These are phyloP conservation scores for Hysterangium stoloniferum DNA, from an alignment of 768 basidiomycete species.

Conservation along the genomic window DNA sequence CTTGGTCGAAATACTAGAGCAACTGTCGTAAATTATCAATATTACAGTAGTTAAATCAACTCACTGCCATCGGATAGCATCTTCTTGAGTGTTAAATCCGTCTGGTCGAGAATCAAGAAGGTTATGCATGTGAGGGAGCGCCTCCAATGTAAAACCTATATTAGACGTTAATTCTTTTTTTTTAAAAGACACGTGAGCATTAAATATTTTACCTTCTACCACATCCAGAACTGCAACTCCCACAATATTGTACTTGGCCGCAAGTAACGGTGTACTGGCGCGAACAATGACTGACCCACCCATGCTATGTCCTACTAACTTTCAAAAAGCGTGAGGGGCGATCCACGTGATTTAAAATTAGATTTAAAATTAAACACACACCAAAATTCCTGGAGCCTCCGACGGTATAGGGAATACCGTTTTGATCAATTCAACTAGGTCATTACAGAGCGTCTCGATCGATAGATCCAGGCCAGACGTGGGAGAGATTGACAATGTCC, in stretches of 20 bases:
- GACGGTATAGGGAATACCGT: slow-evolving; percentile 60
- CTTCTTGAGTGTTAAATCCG: slow-evolving; percentile 75
- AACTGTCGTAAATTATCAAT: not conserved
- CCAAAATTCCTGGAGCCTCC: slow-evolving; percentile 65
- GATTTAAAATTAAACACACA: slow-evolving; percentile 28
- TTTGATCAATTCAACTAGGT: slow-evolving; percentile 64
- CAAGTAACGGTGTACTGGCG: slow-evolving; percentile 57
- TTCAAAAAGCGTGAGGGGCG: not conserved
- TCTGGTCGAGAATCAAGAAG: slow-evolving; percentile 81
- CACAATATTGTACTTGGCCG: slow-evolving; percentile 58
- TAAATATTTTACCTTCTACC: slow-evolving; percentile 62
- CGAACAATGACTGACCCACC: slow-evolving; percentile 85
- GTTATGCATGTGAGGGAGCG: slow-evolving; percentile 85
- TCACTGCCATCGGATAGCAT: slow-evolving; percentile 94
- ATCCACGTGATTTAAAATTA: too few relatives aligned
- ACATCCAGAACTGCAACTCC: slow-evolving; percentile 83
- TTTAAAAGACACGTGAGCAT: not conserved
- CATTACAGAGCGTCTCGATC: slow-evolving; percentile 61
- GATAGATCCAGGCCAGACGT: slow-evolving; percentile 52
- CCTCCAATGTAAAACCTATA: slow-evolving; percentile 85
- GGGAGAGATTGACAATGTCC: slow-evolving; percentile 43
- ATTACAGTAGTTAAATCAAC: slow-evolving; percentile 24
- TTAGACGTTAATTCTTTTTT: not conserved
- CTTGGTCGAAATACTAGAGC: slow-evolving; percentile 60
- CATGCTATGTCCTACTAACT: slow-evolving; percentile 95